Conservation (phyloP, 2,329 filamentous ascomycete species). For the Penicillium sp. region DNA sequence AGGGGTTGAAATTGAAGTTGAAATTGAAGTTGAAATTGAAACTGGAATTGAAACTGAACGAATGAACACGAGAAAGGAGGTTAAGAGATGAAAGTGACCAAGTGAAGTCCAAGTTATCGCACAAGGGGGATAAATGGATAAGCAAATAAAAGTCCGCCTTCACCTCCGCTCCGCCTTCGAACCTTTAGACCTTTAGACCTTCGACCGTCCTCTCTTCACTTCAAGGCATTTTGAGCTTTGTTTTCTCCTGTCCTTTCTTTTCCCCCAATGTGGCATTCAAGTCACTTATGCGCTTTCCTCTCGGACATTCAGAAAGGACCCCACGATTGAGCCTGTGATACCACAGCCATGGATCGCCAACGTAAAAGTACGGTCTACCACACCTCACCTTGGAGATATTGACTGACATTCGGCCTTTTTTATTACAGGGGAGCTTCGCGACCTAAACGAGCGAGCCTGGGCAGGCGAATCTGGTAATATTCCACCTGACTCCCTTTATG, state of each 20-base stretch:
- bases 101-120: not conserved
- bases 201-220: not conserved
- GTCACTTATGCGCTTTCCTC: conserved; percentile 35
- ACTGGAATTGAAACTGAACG: not conserved
- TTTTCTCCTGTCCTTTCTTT: not conserved
- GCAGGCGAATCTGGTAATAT: conserved; percentile 75
- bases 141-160: conserved; percentile 12
- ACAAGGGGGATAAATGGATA: conserved; percentile 2
- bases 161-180: conserved; percentile 25
- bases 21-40: not conserved
- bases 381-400: not conserved
- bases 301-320: conserved; percentile 37
- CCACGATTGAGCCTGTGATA: conserved; percentile 29
- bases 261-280: conserved; percentile 40
- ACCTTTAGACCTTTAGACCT: not conserved
- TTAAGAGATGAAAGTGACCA: not conserved
- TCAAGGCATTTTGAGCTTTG: not conserved
- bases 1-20: not conserved
- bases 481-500: conserved; percentile 12
- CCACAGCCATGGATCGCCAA: conserved; percentile 47
- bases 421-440: conserved; percentile 75
- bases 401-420: conserved; percentile 8
- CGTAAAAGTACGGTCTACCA: conserved; percentile 43
- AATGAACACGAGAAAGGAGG: not conserved
- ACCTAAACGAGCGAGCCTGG: conserved; percentile 85